These are phyloP conservation scores for Salix suchowensis DNA, from an alignment of 345 rosid species.

Conservation along the genomic window DNA sequence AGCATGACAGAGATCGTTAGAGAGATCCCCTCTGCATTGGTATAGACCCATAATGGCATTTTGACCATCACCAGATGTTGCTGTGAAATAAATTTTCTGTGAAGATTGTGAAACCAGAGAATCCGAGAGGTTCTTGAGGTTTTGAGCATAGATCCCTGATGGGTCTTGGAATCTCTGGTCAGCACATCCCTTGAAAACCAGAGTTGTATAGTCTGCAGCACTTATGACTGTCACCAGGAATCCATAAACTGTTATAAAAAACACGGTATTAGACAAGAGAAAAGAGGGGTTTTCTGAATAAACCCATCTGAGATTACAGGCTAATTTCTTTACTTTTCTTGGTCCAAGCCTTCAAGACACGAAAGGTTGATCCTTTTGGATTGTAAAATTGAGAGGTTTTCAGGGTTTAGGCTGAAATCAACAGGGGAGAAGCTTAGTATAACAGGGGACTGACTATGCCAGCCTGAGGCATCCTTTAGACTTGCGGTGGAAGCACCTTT, in stretches of 20 bases:
- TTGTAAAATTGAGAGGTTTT: neutral
- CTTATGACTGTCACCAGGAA: neutral
- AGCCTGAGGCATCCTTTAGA: neutral
- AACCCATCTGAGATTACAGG: constrained; percentile 21
- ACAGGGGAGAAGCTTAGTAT: neutral
- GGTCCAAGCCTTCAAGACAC: neutral
- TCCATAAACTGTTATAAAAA: constrained; percentile 15
- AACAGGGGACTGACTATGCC: neutral
- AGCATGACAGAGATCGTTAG: constrained; percentile 39
- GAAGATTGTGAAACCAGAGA: constrained; percentile 62
- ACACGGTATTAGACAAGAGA: constrained; percentile 3
- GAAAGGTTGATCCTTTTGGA: constrained; percentile 15
- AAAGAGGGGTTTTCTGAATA: constrained; percentile 9
- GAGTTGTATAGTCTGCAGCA: constrained; percentile 38
- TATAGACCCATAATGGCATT: constrained; percentile 54
- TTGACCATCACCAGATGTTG: constrained; percentile 53
- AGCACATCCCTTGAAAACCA: constrained; percentile 80
- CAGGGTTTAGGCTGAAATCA: constrained; percentile 8
- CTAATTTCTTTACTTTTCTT: neutral
- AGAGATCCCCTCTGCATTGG: constrained; percentile 91
- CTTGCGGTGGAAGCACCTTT: constrained; percentile 5
- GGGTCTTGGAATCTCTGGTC: constrained; percentile 60
- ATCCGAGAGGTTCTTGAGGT: constrained; percentile 50
- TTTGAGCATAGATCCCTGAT: constrained; percentile 48
- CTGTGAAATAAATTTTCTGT: constrained; percentile 34